Conservation (phyloP, 164 flowering plant genomes). For the Cinnamomum chago region DNA sequence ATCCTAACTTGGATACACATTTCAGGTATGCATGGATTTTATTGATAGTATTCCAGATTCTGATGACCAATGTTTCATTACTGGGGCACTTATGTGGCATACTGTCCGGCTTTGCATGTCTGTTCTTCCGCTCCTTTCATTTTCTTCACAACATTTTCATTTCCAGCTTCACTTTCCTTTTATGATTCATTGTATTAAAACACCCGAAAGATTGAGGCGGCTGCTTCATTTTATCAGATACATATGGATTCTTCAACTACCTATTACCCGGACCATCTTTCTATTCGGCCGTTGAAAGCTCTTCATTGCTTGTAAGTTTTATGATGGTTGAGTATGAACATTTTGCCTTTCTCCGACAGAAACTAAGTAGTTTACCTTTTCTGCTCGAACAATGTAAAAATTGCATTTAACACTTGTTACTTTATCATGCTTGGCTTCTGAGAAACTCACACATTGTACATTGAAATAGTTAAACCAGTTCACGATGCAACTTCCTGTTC, state of each 20-base stretch:
- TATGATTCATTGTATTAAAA: neutral
- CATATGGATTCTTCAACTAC: constrained; percentile 67
- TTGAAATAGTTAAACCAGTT: neutral
- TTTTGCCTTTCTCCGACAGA: neutral
- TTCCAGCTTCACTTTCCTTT: neutral
- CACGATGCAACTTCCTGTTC: neutral
- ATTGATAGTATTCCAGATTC: constrained; percentile 79
- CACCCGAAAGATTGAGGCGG: constrained; percentile 5
- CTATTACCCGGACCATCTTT: constrained; percentile 78
- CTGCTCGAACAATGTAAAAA: neutral
- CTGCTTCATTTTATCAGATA: constrained; percentile 46
- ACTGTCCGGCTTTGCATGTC: constrained; percentile 97
- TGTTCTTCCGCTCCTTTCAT: constrained; percentile 20
- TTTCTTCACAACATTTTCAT: neutral
- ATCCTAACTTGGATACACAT: constrained; percentile 12
- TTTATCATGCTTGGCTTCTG: neutral
- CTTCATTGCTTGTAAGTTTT: constrained; percentile 73
- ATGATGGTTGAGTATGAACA: too few relatives aligned
- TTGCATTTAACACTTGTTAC: neutral
- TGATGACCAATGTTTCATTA: constrained; percentile 88
- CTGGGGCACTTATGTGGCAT: constrained; percentile 98
- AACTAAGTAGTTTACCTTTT: constrained; percentile 2
- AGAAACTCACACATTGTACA: neutral
- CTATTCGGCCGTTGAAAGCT: constrained; percentile 69
- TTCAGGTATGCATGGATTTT: constrained; percentile 90